These are phyloP conservation scores for Tulasnella sp. DNA, from an alignment of 768 basidiomycete genomes.

Conservation along the genomic window DNA sequence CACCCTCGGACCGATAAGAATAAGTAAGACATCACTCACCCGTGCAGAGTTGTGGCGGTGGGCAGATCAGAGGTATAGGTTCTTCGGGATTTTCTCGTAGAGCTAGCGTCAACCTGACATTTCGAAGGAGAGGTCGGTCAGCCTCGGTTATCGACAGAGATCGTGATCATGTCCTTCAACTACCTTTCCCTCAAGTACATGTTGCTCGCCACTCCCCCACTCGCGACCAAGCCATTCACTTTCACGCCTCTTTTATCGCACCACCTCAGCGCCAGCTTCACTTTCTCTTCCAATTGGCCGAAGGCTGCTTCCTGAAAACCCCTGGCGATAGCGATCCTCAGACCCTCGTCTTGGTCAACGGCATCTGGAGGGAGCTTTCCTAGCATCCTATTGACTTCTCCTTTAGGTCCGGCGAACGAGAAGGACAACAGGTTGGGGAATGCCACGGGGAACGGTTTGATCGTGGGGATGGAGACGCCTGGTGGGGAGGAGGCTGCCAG, in stretches of 20 bases:
- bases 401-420: constrained; percentile 80
- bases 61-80: constrained; percentile 25
- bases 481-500: constrained; percentile 45
- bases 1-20: neutral
- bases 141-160: constrained; percentile 35
- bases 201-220: constrained; percentile 95
- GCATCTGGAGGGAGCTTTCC: constrained; percentile 46
- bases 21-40: constrained; percentile 18
- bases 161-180: neutral
- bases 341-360: constrained; percentile 19
- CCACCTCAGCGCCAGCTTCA: constrained; percentile 56
- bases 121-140: constrained; percentile 61
- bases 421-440: constrained; percentile 64
- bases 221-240: constrained; percentile 70
- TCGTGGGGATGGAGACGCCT: constrained; percentile 32
- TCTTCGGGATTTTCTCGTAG: constrained; percentile 17
- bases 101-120: constrained; percentile 51
- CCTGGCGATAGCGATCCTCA: constrained; percentile 56
- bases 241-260: constrained; percentile 51
- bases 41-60: constrained; percentile 21
- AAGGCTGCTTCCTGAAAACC: constrained; percentile 75
- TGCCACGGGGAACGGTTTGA: constrained; percentile 47
- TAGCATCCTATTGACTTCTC: constrained; percentile 65
- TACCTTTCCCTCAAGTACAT: constrained; percentile 66
- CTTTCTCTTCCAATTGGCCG: constrained; percentile 74